Evolutionary conservation across 371 early-diverging fungal genomes (phyloP).

Genomic region (Apophysomyces ossiformis): DNA sequence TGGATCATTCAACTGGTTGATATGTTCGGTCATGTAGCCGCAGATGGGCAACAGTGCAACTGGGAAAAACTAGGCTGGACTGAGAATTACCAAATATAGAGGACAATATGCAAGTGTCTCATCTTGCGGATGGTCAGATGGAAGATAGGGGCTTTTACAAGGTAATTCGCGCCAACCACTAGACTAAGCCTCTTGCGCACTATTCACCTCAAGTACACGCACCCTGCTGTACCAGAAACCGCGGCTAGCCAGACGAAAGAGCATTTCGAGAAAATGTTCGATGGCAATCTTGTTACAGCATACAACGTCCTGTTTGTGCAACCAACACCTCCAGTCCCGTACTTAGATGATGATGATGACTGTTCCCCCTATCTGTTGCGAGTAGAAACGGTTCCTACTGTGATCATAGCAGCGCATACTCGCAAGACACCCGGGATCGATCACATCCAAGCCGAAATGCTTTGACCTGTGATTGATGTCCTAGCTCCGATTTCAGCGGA

Average conservation of each 20-base stretch:
- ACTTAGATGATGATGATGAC: background rate
- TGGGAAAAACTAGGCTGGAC: background rate
- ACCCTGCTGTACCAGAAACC: slow-evolving; percentile 14
- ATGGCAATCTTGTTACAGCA: background rate
- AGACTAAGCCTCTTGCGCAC: background rate
- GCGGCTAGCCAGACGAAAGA: slow-evolving; percentile 7
- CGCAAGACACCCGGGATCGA: slow-evolving; percentile 26
- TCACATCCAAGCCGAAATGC: slow-evolving; percentile 24
- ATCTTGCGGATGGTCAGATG: background rate
- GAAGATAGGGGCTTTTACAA: too few relatives aligned
- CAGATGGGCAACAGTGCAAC: background rate
- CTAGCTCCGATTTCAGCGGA: slow-evolving; percentile 2
- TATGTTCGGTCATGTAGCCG: slow-evolving; percentile 2
- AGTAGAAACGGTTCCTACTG: background rate
- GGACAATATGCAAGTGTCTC: background rate
- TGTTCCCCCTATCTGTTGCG: background rate
- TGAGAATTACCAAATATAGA: background rate
- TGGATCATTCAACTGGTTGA: background rate
- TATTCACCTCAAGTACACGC: background rate
- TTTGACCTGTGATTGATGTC: slow-evolving; percentile 8
- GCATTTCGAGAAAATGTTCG: slow-evolving; percentile 1
- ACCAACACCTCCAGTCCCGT: background rate
- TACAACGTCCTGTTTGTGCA: background rate
- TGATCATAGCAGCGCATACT: slow-evolving; percentile 7
- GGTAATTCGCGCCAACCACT: background rate